A percentile compares a stretch with the other conserved stretches of the same genome.
Evolutionary conservation across 108 stramenopile genomes (phyloP).

Genomic region (Nitzschia inconspicua): DNA sequence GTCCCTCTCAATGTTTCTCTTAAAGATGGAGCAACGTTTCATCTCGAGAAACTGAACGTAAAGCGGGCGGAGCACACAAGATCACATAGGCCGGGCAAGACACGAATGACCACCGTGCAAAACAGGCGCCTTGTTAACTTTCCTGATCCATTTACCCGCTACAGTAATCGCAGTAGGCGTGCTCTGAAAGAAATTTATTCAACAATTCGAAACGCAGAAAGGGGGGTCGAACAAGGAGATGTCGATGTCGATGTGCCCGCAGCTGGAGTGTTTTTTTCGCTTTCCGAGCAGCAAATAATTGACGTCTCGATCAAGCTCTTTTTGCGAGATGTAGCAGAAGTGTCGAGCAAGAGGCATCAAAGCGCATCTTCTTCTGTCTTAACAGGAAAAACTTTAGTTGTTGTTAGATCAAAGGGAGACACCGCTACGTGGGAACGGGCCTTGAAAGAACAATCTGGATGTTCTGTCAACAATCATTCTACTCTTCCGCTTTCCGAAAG

Average conservation of each 20-base stretch:
- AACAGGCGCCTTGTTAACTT: conserved; percentile 15
- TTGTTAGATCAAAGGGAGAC: conserved; percentile 51
- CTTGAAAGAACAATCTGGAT: conserved; percentile 53
- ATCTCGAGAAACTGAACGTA: conserved; percentile 31
- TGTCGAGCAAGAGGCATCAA: conserved; percentile 14
- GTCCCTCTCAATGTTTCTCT: conserved; percentile 15
- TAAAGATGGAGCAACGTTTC: conserved; percentile 23
- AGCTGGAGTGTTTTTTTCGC: conserved; percentile 22
- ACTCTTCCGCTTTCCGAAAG: conserved; percentile 41
- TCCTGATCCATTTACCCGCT: conserved; percentile 22
- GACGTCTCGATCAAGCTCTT: conserved; percentile 31
- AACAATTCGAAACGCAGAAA: conserved; percentile 11
- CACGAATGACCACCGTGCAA: neutral
- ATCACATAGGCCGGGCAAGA: too few relatives aligned
- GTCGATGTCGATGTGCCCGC: neutral
- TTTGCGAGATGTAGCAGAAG: conserved; percentile 19
- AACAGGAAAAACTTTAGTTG: conserved; percentile 50
- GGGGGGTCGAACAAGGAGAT: conserved; percentile 1
- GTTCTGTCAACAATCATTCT: conserved; percentile 61
- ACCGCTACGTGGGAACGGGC: conserved; percentile 48
- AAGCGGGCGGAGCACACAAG: conserved; percentile 14
- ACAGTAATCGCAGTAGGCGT: conserved; percentile 2
- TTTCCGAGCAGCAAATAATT: conserved; percentile 30
- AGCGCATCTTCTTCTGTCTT: conserved; percentile 1
- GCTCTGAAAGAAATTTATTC: conserved; percentile 21